Base-by-base conservation (phyloP, 305 asterid species). In the Vinca major region DNA sequence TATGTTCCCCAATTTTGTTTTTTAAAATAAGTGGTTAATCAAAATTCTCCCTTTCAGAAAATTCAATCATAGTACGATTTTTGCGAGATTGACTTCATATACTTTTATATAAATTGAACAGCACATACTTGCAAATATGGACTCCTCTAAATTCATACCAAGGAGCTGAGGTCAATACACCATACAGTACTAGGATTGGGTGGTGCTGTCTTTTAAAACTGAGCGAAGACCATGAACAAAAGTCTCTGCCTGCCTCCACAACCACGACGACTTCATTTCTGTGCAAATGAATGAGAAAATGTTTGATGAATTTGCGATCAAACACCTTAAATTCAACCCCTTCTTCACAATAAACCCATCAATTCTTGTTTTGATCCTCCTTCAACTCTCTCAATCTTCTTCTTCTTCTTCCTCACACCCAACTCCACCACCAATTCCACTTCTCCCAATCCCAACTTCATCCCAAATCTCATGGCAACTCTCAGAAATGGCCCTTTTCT, bases 391-490 rank as follows among this genome's bases (percentile, higher is more conserved):
- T 69, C 68, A 63, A 74, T 55, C 81, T 47, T 69, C 74, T 10
- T 44, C 68, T 53, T 75, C 81, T 47, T 69, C 74, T 10, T 44
- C 68, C 49, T 75, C 81, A 37, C 73, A 43, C 17, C 87, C 77
- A 52, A 77, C 66, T 17, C 87, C 89, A 21, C 95, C 98, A 12
- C 98, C 98, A 66, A 73, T 92, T 67, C 97, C 98, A 51, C 68
- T 88, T 53, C 82, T 88, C 9, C 97, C 98, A 2, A 87, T 92
- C 65, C 98, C 98, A 69, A 77, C 75, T 47, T 65, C 95, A 12
- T 82, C 66, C 19, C 98, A 92, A 68, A 78, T 92, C 71, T 85
- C 91, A 82, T 92, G 98, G 98, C 96, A 92, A 68, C 84, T 81
- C 20, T 47, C 94, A 58, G 98, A 92, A 53, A 86, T 90, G 97